These are phyloP conservation scores for Epichloe uncinata DNA, from an alignment of 2,329 filamentous ascomycete genomes.

Conservation along the genomic window DNA sequence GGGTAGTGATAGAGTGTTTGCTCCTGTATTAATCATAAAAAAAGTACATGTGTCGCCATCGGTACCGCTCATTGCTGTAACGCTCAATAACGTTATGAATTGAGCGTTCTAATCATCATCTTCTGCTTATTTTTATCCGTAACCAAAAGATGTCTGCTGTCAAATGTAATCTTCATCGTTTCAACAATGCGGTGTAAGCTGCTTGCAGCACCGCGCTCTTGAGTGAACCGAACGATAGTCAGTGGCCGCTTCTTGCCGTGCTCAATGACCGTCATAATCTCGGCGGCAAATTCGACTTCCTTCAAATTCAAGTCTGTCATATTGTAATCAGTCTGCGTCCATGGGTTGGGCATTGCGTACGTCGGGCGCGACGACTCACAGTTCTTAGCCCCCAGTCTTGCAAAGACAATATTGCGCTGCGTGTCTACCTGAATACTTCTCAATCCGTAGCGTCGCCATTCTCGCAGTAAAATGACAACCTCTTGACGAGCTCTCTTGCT, in stretches of 20 bases:
- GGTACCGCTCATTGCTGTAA: conserved; percentile 1
- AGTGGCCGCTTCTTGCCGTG: conserved; percentile 65
- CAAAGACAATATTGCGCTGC: conserved; percentile 65
- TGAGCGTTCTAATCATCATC: conserved; percentile 61
- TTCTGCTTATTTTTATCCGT: conserved; percentile 51
- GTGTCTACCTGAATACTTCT: conserved; percentile 68
- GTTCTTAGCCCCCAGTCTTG: conserved; percentile 61
- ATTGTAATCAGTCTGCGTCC: too few species aligned
- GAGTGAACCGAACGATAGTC: conserved; percentile 72
- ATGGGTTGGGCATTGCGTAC: background rate
- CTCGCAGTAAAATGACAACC: conserved; percentile 57
- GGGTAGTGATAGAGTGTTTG: background rate
- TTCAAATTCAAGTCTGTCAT: conserved; percentile 64
- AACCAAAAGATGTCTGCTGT: conserved; percentile 52
- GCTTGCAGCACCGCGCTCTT: conserved; percentile 82
- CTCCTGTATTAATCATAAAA: background rate
- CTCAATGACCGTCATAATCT: conserved; percentile 82
- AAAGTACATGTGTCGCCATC: background rate
- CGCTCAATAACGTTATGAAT: conserved; percentile 27
- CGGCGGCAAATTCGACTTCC: conserved; percentile 74
- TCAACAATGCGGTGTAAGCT: conserved; percentile 78
- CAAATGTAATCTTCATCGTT: conserved; percentile 57
- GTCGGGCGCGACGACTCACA: conserved; percentile 39
- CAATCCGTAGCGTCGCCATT: conserved; percentile 76
- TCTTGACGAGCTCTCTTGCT: conserved; percentile 61